These are phyloP conservation scores for Globisporangium ultimum DNA, from an alignment of 352 stramenopile genomes.

Conservation along the genomic window DNA sequence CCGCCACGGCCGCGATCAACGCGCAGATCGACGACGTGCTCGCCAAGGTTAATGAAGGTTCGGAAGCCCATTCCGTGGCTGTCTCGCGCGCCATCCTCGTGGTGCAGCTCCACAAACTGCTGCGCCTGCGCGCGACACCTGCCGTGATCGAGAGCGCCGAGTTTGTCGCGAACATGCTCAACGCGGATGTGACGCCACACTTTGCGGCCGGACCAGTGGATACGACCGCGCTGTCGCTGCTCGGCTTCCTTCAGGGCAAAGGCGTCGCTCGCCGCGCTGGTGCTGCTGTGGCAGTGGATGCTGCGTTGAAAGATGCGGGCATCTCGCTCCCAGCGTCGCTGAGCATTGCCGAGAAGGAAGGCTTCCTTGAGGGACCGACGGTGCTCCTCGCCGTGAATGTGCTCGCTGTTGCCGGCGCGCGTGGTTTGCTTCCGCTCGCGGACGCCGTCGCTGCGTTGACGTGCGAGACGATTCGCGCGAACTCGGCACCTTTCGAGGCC, in stretches of 20 bases:
- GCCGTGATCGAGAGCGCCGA: constrained; percentile 28
- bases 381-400: constrained; percentile 47
- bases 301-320: constrained; percentile 20
- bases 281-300: constrained; percentile 9
- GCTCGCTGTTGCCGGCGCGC: constrained; percentile 59
- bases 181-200: constrained; percentile 45
- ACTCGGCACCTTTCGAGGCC: constrained; percentile 75
- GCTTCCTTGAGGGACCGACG: constrained; percentile 32
- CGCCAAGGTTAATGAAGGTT: constrained; percentile 10
- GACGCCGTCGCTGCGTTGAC: constrained; percentile 81
- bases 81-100: constrained; percentile 27
- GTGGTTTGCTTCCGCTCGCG: constrained; percentile 56
- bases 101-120: constrained; percentile 22
- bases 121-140: constrained; percentile 20
- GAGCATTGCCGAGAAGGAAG: constrained; percentile 29
- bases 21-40: constrained; percentile 11
- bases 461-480: constrained; percentile 72
- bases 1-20: constrained; percentile 11
- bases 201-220: constrained; percentile 23
- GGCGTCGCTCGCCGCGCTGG: constrained; percentile 21
- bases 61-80: constrained; percentile 1
- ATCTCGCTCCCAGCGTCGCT: constrained; percentile 41
- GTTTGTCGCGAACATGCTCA: constrained; percentile 57
- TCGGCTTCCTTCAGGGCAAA: constrained; percentile 26
- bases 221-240: constrained; percentile 19